Percentiles rank a stretch among this genome's conserved stretches.
phyloP scores from a whole-genome alignment of 2,329 filamentous ascomycete species.

The Septoria linicola region DNA sequence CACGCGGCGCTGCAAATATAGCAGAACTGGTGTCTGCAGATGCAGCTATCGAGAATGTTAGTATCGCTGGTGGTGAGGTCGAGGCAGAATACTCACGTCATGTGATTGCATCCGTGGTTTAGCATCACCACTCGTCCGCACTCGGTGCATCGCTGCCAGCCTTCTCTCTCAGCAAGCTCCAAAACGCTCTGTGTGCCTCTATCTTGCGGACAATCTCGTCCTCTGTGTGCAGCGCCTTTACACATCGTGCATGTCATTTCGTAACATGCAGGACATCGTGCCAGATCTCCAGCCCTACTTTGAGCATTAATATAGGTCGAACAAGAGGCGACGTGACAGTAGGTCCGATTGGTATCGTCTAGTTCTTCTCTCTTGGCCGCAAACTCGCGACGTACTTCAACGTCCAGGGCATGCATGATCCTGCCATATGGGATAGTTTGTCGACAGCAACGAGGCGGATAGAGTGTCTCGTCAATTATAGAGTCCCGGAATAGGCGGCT shows the following conservation, averaged over 20 bases:
- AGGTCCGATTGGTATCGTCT: slow-evolving; percentile 13
- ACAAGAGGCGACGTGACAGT: slow-evolving; percentile 17
- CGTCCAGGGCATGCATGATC: neutral
- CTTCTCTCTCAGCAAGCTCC: slow-evolving; percentile 1
- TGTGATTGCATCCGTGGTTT: slow-evolving; percentile 17
- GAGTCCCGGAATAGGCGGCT: slow-evolving; percentile 3
- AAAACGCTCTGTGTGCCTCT: slow-evolving; percentile 1
- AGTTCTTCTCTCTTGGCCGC: slow-evolving; percentile 17
- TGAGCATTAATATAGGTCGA: slow-evolving; percentile 11
- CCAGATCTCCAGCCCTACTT: neutral
- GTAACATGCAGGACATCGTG: neutral
- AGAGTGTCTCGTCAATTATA: slow-evolving; percentile 15
- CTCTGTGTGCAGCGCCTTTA: slow-evolving; percentile 2
- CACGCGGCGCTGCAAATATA: slow-evolving; percentile 12
- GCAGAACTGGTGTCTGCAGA: slow-evolving; percentile 19
- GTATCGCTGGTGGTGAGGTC: neutral
- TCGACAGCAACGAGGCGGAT: slow-evolving; percentile 18
- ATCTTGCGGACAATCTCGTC: slow-evolving; percentile 7
- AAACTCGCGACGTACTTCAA: neutral
- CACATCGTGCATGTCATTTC: slow-evolving; percentile 10
- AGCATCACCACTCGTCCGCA: slow-evolving; percentile 15
- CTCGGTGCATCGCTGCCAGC: slow-evolving; percentile 15
- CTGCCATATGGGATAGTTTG: slow-evolving; percentile 3
- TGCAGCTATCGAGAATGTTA: slow-evolving; percentile 7
- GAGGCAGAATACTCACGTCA: slow-evolving; percentile 12